Base-by-base conservation (phyloP, 202 grass and related monocot species). In the Setaria italica region DNA sequence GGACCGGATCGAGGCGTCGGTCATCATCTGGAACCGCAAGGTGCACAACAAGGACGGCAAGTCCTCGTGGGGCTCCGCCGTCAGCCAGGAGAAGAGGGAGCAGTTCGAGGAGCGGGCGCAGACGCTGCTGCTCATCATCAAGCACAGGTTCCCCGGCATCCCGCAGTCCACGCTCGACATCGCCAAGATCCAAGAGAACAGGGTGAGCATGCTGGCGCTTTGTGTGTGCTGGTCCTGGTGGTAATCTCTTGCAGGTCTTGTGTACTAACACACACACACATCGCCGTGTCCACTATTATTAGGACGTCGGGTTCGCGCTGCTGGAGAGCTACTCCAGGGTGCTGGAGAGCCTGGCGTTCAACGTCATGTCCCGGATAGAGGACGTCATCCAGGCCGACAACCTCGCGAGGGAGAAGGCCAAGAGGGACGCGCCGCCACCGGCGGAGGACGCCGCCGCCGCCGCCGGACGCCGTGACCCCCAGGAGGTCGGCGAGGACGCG, bases 21-120 rank as follows among this genome's bases (percentile, higher is more conserved):
- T 92, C 41, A 88, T 98, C 85, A 95, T 95, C 84, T 98, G 95
- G 95, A 92, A 89, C 91, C 79, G 95, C 80, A 97, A 98, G 93
- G 90, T 98, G 95, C 83, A 92, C 85, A 91, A 90, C 91, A 98
- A 98, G 77, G 95, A 98, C 81, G 60, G 76, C 80, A 98, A 98
- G 80, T 98, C 93, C 12, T 14, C 95, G 0, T 98, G 93, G 95
- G 95, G 93, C 8, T 98, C 89, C 55, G 86, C 89, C 42, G 84
- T 98, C 72, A 98, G 95, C 89, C 83, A 88, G 82, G 95, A 95
- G 84, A 98, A 94, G 85, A 63, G 95, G 80, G 93, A 98, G 78
- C 91, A 95, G 83, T 95, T 98, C 53, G 95, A 95, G 84, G 93
- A 98, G 74, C 89, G 95, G 33, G 95, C 95, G 43, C 89, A 98